Conservation (phyloP, 1,139 yeast genomes). For the Taphrina confusa region DNA sequence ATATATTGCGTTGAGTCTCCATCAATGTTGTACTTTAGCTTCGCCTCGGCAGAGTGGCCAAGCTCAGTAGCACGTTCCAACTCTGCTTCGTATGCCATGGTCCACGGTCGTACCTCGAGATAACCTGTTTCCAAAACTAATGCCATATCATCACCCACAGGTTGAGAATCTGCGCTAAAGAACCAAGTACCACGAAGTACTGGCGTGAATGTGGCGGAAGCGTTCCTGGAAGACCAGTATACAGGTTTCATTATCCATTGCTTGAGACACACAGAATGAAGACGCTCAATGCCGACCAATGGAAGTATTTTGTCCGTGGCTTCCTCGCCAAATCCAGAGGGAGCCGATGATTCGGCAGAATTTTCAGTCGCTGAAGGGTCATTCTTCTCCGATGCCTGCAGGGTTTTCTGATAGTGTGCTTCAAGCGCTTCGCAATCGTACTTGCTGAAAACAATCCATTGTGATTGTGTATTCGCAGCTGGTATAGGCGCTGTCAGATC, state of each 20-base stretch:
- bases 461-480: slow-evolving; percentile 1
- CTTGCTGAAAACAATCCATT: slow-evolving; percentile 27
- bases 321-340: neutral
- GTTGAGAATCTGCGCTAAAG: slow-evolving; percentile 46
- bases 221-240: slow-evolving; percentile 46
- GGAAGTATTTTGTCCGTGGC: neutral
- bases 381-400: no score
- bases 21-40: slow-evolving; percentile 39
- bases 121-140: slow-evolving; percentile 43
- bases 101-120: slow-evolving; percentile 46
- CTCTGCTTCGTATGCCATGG: slow-evolving; percentile 44
- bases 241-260: slow-evolving; percentile 45
- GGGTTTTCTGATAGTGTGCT: neutral
- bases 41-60: slow-evolving; percentile 45
- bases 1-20: slow-evolving; percentile 4
- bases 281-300: slow-evolving; percentile 47
- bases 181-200: slow-evolving; percentile 48
- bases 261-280: slow-evolving; percentile 45
- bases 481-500: slow-evolving; percentile 33
- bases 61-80: slow-evolving; percentile 44
- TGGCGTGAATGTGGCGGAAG: slow-evolving; percentile 39
- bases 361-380: no score
- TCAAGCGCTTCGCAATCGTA: slow-evolving; percentile 26
- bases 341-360: no score
- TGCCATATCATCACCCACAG: slow-evolving; percentile 47